Evolutionary conservation across 805 yeast species (phyloP).

Genomic region (Sungouiella blattae): DNA sequence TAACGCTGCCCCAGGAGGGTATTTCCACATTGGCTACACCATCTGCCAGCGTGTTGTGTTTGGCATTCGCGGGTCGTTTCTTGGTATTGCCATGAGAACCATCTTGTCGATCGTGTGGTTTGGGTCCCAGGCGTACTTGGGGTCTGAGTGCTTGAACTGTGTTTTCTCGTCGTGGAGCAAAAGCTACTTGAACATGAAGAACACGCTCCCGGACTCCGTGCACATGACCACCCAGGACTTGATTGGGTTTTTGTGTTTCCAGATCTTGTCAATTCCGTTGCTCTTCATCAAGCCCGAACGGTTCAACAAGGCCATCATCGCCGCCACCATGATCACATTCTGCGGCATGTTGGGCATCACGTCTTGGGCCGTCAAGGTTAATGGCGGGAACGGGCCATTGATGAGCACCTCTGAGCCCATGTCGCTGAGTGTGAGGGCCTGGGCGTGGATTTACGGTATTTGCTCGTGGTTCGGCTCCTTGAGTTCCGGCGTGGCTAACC

Average conservation of each 20-base stretch:
- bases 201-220: constrained; percentile 33
- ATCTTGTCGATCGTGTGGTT: constrained; percentile 46
- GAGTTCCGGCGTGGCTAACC: constrained; percentile 38
- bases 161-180: constrained; percentile 38
- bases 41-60: constrained; percentile 41
- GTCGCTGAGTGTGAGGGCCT: constrained; percentile 1
- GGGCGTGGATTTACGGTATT: constrained; percentile 3
- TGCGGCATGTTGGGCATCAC: constrained; percentile 37
- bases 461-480: constrained; percentile 20
- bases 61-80: constrained; percentile 44
- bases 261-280: constrained; percentile 39
- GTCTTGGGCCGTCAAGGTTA: constrained; percentile 22
- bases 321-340: constrained; percentile 24
- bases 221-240: constrained; percentile 40
- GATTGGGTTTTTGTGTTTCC: constrained; percentile 43
- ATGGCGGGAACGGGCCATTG: constrained; percentile 28
- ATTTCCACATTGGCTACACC: constrained; percentile 51
- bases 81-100: constrained; percentile 43
- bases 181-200: constrained; percentile 33
- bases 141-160: constrained; percentile 41
- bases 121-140: constrained; percentile 44
- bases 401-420: constrained; percentile 3
- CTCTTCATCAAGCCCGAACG: constrained; percentile 44
- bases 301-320: constrained; percentile 25
- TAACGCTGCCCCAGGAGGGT: constrained; percentile 46